Conservation (phyloP, 192 early-diverging fungal species). For the Backusella luteola region DNA sequence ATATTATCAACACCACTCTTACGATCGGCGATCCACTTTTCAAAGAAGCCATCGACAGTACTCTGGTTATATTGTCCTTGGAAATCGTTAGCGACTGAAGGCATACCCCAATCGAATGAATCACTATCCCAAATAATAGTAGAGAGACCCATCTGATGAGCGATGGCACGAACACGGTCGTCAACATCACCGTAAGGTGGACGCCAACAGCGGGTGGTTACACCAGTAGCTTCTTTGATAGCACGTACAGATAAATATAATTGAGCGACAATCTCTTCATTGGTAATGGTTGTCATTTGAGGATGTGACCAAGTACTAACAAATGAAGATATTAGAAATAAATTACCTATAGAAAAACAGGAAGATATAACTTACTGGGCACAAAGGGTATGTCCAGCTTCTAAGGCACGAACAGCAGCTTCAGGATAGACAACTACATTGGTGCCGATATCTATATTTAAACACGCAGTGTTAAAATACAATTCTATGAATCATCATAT, state of each 20-base stretch:
- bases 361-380: slow-evolving; percentile 34
- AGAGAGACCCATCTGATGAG: slow-evolving; percentile 47
- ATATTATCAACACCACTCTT: slow-evolving; percentile 11
- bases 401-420: slow-evolving; percentile 17
- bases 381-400: slow-evolving; percentile 51
- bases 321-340: slow-evolving; percentile 3
- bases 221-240: slow-evolving; percentile 43
- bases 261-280: slow-evolving; percentile 52
- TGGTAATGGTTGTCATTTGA: slow-evolving; percentile 43
- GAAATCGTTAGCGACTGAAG: slow-evolving; percentile 14
- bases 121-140: slow-evolving; percentile 29
- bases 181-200: slow-evolving; percentile 74
- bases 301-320: slow-evolving; percentile 51
- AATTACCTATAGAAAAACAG: neutral
- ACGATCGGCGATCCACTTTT: slow-evolving; percentile 22
- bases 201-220: slow-evolving; percentile 48
- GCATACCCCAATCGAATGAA: slow-evolving; percentile 39
- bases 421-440: slow-evolving; percentile 34
- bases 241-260: slow-evolving; percentile 35
- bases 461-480: neutral
- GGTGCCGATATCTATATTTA: slow-evolving; percentile 27
- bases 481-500: neutral
- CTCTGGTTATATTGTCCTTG: slow-evolving; percentile 7
- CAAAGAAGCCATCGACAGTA: slow-evolving; percentile 21
- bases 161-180: slow-evolving; percentile 66